Conservation (phyloP, 2,329 filamentous ascomycete genomes). For the Aspergillus ochraceus region DNA sequence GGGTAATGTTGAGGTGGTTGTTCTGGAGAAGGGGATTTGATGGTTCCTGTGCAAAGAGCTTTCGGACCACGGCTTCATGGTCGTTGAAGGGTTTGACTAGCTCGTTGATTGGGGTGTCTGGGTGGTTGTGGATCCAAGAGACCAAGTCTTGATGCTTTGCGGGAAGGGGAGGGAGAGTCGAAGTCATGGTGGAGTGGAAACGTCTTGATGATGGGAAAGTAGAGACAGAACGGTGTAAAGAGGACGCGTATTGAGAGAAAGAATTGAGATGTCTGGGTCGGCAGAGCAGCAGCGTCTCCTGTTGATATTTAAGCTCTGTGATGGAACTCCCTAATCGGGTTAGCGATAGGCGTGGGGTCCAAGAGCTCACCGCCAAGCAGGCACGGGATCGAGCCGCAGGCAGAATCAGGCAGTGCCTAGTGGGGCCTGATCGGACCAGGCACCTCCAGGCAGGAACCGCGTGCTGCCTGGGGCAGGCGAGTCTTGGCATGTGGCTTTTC, state of each 20-base stretch:
- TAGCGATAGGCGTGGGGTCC: background rate
- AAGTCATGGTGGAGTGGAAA: constrained; percentile 5
- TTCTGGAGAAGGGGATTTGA: constrained; percentile 28
- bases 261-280: background rate
- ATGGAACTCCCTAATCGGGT: background rate
- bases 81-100: constrained; percentile 38
- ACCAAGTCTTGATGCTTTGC: constrained; percentile 30
- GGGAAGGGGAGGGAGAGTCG: constrained; percentile 28
- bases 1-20: constrained; percentile 35
- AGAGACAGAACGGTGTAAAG: no score
- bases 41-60: constrained; percentile 42
- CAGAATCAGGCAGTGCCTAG: background rate
- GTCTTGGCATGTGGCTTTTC: background rate
- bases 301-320: background rate
- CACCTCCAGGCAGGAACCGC: background rate
- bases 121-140: constrained; percentile 24
- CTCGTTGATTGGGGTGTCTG: constrained; percentile 26
- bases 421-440: background rate
- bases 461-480: background rate
- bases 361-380: background rate
- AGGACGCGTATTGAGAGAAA: no score
- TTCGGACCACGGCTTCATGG: constrained; percentile 37
- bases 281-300: background rate
- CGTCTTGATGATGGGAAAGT: no score
- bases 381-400: background rate